A percentile compares a stretch with the other conserved stretches of the same genome.
Conservation (phyloP, 352 stramenopile genomes). For the Elongisporangium undulatum region DNA sequence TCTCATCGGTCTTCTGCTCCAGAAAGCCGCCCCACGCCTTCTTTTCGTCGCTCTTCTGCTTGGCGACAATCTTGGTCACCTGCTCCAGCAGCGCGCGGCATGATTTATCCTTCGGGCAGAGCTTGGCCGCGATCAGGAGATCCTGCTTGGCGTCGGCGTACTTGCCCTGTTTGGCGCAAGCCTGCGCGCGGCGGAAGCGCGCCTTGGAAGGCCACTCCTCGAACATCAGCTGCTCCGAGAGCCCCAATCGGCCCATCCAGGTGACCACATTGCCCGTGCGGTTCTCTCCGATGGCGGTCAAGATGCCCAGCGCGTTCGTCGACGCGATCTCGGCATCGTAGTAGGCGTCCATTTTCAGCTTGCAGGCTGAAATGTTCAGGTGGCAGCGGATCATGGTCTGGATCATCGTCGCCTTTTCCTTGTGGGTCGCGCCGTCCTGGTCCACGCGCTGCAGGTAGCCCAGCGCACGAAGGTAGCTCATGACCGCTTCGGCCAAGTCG, state of each 20-base stretch:
- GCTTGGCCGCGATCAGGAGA: slow-evolving; percentile 67
- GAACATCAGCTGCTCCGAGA: slow-evolving; percentile 78
- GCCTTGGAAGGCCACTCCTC: slow-evolving; percentile 85
- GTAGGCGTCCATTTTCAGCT: slow-evolving; percentile 68
- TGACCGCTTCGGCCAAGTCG: slow-evolving; percentile 61
- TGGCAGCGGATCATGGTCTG: slow-evolving; percentile 89
- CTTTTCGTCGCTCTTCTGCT: slow-evolving; percentile 77
- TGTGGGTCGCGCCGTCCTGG: slow-evolving; percentile 73
- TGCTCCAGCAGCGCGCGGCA: slow-evolving; percentile 70
- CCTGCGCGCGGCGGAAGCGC: slow-evolving; percentile 78
- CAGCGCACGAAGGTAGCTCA: slow-evolving; percentile 69
- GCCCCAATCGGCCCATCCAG: slow-evolving; percentile 79
- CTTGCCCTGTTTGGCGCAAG: slow-evolving; percentile 70
- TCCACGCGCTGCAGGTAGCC: slow-evolving; percentile 72
- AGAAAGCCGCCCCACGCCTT: slow-evolving; percentile 82
- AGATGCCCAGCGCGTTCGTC: slow-evolving; percentile 79
- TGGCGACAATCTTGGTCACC: slow-evolving; percentile 62
- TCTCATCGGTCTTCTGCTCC: slow-evolving; percentile 15
- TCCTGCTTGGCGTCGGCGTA: slow-evolving; percentile 71
- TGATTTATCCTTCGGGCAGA: slow-evolving; percentile 81
- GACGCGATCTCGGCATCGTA: slow-evolving; percentile 71
- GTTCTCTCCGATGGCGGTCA: slow-evolving; percentile 74
- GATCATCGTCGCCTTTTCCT: slow-evolving; percentile 82
- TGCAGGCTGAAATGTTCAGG: slow-evolving; percentile 83
- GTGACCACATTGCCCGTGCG: slow-evolving; percentile 71